Base-by-base conservation (phyloP, 345 rosid genomes). In the Orychophragmus violaceus region DNA sequence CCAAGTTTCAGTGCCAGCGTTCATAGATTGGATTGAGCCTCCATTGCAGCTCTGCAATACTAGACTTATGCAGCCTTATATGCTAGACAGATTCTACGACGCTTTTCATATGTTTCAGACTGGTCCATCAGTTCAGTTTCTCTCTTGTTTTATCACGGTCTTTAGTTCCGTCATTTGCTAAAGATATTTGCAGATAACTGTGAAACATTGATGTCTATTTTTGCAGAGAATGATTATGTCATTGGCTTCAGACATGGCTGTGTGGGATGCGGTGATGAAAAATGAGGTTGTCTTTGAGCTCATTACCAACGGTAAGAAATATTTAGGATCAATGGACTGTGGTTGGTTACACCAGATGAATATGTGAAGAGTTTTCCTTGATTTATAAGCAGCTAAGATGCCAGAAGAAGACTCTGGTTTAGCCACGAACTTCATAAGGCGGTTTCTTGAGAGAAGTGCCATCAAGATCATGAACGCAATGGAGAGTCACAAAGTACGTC, bases 191-290 rank as follows among this genome's bases (percentile, higher is more conserved):
- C 24, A 24, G 6, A 24, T 50, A 50, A 60, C 36, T 41, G 46
- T 67, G 4, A 33, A 7, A 8, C 35, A 8, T 3, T 18, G 24
- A 8, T 24, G 13, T 18, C 46, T 74, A 33, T 5, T 56, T 41
- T 59, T 52, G 62, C 41, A 75, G 78, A 75, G 70, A 30, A 93
- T 88, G 95, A 97, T 93, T 24, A 33, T 82, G 67, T 88, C 98
- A 3, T 57, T 93, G 65, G 79, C 96, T 51, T 87, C 97, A 5
- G 98, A 93, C 55, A 77, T 35, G 71, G 85, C 87, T 76, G 96
- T 93, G 13, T 90, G 97, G 96, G 79, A 85, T 76, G 98, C 97
- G 28, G 94, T 93, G 71, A 68, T 88, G 79, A 88, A 76, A 36
- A 88, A 93, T 73, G 84, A 83, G 23, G 90, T 58, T 9, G 98